A percentile compares a stretch with the other conserved stretches of the same genome.
phyloP scores from a whole-genome alignment of 148 eudicot genomes.

The Fallopia convolvulus region DNA sequence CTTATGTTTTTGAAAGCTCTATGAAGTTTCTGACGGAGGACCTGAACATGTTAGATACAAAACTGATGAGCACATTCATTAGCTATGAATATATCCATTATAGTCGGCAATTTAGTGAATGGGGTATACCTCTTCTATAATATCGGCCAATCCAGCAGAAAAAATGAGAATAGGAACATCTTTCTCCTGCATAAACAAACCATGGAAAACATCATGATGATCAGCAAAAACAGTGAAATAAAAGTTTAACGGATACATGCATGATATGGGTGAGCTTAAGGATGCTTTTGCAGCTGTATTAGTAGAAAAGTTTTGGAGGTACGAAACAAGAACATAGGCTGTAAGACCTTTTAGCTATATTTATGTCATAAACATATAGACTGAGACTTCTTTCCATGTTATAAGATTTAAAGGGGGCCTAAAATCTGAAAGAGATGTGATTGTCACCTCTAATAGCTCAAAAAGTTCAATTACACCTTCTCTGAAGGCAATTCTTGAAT shows the following conservation, averaged over 20 bases:
- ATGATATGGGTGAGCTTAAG: not conserved
- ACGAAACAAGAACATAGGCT: not conserved
- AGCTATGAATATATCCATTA: not conserved
- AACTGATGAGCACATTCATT: constrained; percentile 1
- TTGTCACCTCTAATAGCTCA: constrained; percentile 69
- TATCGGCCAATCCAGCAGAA: constrained; percentile 95
- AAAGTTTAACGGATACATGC: not conserved
- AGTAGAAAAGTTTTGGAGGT: not conserved
- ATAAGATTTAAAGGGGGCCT: not conserved
- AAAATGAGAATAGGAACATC: constrained; percentile 83
- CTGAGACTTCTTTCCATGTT: not conserved
- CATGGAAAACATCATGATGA: constrained; percentile 12
- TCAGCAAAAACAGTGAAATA: not conserved
- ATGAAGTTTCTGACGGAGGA: constrained; percentile 71
- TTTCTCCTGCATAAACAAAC: constrained; percentile 43
- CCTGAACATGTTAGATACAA: constrained; percentile 35
- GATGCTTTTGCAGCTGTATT: not conserved
- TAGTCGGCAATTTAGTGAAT: not conserved
- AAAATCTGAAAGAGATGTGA: not conserved
- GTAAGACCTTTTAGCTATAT: not conserved
- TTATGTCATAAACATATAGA: not conserved
- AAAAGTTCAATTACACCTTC: constrained; percentile 81
- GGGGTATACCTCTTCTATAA: constrained; percentile 75
- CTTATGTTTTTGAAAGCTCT: constrained; percentile 67
- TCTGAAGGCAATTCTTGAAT: constrained; percentile 66